These are phyloP conservation scores for Bipolaris gigantea DNA, from an alignment of 2,329 filamentous ascomycete genomes.

Conservation along the genomic window DNA sequence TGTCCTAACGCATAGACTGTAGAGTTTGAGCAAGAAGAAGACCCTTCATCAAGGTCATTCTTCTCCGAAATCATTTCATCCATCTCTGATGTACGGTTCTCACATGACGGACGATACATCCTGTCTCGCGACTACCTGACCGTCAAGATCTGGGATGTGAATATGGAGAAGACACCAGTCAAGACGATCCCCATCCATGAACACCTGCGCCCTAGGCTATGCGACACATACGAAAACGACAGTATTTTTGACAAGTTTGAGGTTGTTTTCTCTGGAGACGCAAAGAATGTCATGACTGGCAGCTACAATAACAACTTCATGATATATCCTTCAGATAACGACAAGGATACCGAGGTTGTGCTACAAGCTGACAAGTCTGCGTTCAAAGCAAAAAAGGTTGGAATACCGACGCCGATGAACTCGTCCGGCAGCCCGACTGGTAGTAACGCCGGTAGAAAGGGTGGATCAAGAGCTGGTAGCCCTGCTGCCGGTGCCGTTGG, in stretches of 20 bases:
- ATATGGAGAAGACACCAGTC: conserved; percentile 95
- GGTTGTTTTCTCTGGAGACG: conserved; percentile 96
- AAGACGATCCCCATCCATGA: conserved; percentile 99
- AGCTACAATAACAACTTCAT: conserved; percentile 99
- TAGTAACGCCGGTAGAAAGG: conserved; percentile 76
- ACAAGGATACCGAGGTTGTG: conserved; percentile 96
- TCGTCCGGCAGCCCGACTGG: conserved; percentile 70
- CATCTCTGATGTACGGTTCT: conserved; percentile 98
- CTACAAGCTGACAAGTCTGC: conserved; percentile 97
- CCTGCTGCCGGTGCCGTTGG: conserved; percentile 71
- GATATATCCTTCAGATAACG: conserved; percentile 97
- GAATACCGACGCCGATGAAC: conserved; percentile 96
- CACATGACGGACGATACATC: conserved; percentile 93
- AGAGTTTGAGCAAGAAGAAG: conserved; percentile 99
- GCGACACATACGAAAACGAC: conserved; percentile 98
- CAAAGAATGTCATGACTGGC: conserved; percentile 99
- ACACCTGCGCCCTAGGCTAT: conserved; percentile 88
- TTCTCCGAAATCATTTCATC: conserved; percentile 99
- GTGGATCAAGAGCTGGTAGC: conserved; percentile 82
- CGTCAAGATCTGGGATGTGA: conserved; percentile 99
- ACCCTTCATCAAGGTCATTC: conserved; percentile 94
- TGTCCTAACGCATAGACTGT: conserved; percentile 14
- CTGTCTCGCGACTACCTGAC: conserved; percentile 97
- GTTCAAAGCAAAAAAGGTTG: conserved; percentile 99
- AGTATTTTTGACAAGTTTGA: conserved; percentile 99